Evolutionary conservation across 768 basidiomycete species (phyloP).

Genomic region (Leccinum imitatum): DNA sequence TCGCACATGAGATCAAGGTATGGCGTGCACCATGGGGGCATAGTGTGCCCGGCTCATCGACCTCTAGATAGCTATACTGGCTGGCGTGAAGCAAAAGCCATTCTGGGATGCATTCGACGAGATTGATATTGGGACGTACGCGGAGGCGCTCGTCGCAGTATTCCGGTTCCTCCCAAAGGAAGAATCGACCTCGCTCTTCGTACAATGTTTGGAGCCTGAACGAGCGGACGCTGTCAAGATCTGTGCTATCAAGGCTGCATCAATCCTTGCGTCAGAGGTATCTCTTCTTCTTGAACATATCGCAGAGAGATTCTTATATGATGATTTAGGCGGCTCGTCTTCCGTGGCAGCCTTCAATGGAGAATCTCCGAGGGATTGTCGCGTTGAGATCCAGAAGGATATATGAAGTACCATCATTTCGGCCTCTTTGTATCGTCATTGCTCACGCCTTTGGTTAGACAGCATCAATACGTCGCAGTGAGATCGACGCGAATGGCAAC

Average conservation of each 20-base stretch:
- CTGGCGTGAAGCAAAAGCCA: constrained; percentile 45
- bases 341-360: constrained; percentile 54
- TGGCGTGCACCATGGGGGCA: constrained; percentile 21
- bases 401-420: constrained; percentile 46
- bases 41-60: constrained; percentile 1
- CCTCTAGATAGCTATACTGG: constrained; percentile 23
- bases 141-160: constrained; percentile 69
- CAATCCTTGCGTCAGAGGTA: constrained; percentile 70
- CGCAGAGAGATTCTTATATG: constrained; percentile 10
- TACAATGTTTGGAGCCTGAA: constrained; percentile 68
- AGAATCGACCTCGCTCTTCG: constrained; percentile 60
- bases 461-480: constrained; percentile 52
- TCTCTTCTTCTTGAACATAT: constrained; percentile 10
- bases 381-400: constrained; percentile 53
- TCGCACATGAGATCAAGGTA: constrained; percentile 82
- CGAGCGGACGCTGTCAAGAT: constrained; percentile 81
- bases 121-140: constrained; percentile 73
- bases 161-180: constrained; percentile 68
- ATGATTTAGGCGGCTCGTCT: constrained; percentile 48
- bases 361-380: constrained; percentile 45
- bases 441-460: constrained; percentile 37
- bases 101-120: constrained; percentile 75
- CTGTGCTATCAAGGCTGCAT: constrained; percentile 68
- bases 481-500: constrained; percentile 58
- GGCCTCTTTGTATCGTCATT: constrained; percentile 3